Percentiles rank a stretch among this genome's conserved stretches.
Conservation (phyloP, 1,284 basidiomycete species). For the Pseudozyma sp. region DNA sequence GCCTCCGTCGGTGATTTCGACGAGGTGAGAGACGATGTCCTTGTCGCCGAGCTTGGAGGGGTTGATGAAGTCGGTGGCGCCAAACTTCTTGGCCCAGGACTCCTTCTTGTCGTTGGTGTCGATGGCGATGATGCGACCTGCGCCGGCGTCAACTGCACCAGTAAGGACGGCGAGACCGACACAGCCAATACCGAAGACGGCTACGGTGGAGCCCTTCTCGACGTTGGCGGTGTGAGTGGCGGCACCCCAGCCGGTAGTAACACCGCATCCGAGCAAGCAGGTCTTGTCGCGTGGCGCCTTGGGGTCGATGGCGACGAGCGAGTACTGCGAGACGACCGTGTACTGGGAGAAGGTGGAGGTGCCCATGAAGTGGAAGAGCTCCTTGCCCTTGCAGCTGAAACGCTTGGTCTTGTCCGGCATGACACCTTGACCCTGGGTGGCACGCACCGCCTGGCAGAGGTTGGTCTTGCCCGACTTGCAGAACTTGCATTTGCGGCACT, state of each 20-base stretch:
- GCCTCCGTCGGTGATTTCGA: slow-evolving; percentile 95
- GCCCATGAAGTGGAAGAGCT: slow-evolving; percentile 96
- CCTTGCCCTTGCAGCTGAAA: slow-evolving; percentile 89
- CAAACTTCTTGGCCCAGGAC: slow-evolving; percentile 88
- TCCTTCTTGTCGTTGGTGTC: slow-evolving; percentile 88
- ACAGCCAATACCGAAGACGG: slow-evolving; percentile 94
- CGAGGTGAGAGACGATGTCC: slow-evolving; percentile 85
- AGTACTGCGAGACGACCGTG: slow-evolving; percentile 97
- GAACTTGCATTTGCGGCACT: slow-evolving; percentile 73
- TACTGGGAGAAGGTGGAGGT: slow-evolving; percentile 98
- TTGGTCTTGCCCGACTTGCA: slow-evolving; percentile 99
- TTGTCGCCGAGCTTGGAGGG: slow-evolving; percentile 76
- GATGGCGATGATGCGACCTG: slow-evolving; percentile 88
- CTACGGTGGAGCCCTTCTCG: slow-evolving; percentile 79
- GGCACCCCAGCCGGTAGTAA: slow-evolving; percentile 96
- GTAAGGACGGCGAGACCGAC: slow-evolving; percentile 86
- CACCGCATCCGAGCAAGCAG: slow-evolving; percentile 92
- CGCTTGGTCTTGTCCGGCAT: slow-evolving; percentile 95
- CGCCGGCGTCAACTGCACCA: slow-evolving; percentile 82
- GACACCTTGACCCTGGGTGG: slow-evolving; percentile 93
- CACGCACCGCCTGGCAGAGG: slow-evolving; percentile 76
- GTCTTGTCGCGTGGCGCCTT: slow-evolving; percentile 91
- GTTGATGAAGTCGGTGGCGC: slow-evolving; percentile 97
- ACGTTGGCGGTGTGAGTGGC: slow-evolving; percentile 75
- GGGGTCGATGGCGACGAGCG: slow-evolving; percentile 87